These are phyloP conservation scores for Flaveria trinervia DNA, from an alignment of 129 eudicot genomes.

Conservation along the genomic window DNA sequence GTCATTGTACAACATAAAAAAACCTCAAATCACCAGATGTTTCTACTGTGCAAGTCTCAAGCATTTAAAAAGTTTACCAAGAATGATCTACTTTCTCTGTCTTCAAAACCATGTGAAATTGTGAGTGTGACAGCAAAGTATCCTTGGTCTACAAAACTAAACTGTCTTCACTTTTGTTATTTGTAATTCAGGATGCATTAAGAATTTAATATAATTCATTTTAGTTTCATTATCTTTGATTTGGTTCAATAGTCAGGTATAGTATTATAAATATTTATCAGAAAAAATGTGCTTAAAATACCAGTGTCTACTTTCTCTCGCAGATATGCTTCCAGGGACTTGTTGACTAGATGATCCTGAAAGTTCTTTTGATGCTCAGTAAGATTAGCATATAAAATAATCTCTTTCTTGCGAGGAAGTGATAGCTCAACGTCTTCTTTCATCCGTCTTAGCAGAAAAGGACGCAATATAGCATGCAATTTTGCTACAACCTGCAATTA, in stretches of 20 bases:
- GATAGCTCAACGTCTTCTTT: constrained; percentile 80
- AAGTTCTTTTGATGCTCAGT: constrained; percentile 81
- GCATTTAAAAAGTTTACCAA: background rate
- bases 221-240: background rate
- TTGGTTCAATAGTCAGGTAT: background rate
- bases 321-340: constrained; percentile 62
- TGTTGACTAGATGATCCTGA: constrained; percentile 82
- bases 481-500: constrained; percentile 83
- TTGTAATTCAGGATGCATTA: constrained; percentile 9
- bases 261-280: background rate
- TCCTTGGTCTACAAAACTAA: too few species aligned
- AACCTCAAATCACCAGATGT: background rate
- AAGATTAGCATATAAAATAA: constrained; percentile 76
- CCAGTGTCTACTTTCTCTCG: constrained; percentile 52
- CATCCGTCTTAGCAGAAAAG: constrained; percentile 91
- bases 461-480: constrained; percentile 91
- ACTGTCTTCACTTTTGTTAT: background rate
- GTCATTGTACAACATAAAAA: background rate
- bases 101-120: too few species aligned
- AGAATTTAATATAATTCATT: background rate
- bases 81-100: background rate
- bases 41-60: background rate
- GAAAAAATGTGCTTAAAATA: constrained; percentile 24
- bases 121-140: too few species aligned
- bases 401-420: constrained; percentile 97